Evolutionary conservation across 1,284 basidiomycete species (phyloP).

Genomic region (Exobasidium rhododendri): DNA sequence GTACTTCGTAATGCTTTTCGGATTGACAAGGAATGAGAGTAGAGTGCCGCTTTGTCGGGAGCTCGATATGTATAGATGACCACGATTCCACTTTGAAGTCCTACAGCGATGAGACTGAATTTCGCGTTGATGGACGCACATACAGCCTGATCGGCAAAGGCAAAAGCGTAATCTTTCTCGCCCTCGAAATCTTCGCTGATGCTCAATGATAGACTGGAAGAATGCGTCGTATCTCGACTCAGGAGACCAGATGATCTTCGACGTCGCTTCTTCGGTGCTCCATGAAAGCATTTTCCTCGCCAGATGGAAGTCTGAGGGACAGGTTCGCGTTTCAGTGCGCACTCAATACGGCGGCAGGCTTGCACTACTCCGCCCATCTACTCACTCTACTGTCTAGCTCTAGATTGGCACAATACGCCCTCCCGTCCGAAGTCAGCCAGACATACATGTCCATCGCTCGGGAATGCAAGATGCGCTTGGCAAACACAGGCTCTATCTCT

Average conservation of each 20-base stretch:
- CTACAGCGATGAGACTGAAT: constrained; percentile 81
- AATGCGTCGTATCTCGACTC: constrained; percentile 5
- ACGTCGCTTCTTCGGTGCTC: constrained; percentile 15
- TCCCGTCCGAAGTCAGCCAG: constrained; percentile 44
- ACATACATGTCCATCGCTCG: constrained; percentile 46
- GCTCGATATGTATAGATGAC: constrained; percentile 44
- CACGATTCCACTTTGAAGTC: constrained; percentile 63
- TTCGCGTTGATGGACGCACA: constrained; percentile 68
- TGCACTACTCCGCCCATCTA: too few species aligned
- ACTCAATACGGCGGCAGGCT: too few species aligned
- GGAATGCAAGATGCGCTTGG: constrained; percentile 28
- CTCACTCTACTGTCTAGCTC: constrained; percentile 22
- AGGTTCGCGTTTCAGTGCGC: too few species aligned
- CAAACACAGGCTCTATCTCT: neutral
- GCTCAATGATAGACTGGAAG: neutral
- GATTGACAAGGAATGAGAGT: constrained; percentile 51
- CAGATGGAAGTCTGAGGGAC: constrained; percentile 24
- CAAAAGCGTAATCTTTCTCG: neutral
- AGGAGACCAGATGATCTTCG: constrained; percentile 17
- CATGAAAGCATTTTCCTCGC: constrained; percentile 37
- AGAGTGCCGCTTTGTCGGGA: constrained; percentile 17
- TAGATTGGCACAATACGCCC: constrained; percentile 34
- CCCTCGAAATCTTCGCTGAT: neutral
- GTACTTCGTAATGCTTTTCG: constrained; percentile 52
- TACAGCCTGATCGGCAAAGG: constrained; percentile 63